Evolutionary conservation across 2,329 filamentous ascomycete genomes (phyloP).

Genomic region (Colletotrichum coccodes): DNA sequence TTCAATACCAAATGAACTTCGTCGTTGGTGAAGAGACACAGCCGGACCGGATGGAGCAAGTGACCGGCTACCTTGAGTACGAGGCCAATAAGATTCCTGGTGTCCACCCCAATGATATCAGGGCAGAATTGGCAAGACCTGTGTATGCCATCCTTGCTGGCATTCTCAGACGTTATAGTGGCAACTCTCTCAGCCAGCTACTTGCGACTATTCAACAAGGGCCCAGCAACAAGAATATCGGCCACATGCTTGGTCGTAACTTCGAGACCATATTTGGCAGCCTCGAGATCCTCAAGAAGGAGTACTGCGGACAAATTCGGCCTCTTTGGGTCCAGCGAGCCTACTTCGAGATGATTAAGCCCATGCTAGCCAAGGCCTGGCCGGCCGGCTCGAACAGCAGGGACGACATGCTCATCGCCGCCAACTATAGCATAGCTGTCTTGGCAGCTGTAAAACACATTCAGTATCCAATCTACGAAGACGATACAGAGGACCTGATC

Average conservation of each 20-base stretch:
- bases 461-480: conserved; percentile 60
- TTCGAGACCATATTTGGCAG: conserved; percentile 55
- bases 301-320: conserved; percentile 53
- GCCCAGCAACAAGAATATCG: conserved; percentile 44
- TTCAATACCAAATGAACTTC: conserved; percentile 37
- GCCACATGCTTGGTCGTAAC: conserved; percentile 51
- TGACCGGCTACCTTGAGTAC: conserved; percentile 19
- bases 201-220: conserved; percentile 38
- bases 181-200: conserved; percentile 48
- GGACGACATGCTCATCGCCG: conserved; percentile 41
- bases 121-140: conserved; percentile 25
- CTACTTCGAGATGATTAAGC: conserved; percentile 57
- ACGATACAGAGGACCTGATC: conserved; percentile 58
- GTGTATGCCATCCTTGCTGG: conserved; percentile 50
- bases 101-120: not conserved
- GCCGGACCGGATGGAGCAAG: conserved; percentile 18
- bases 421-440: conserved; percentile 57
- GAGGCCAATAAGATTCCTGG: conserved; percentile 21
- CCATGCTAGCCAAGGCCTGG: conserved; percentile 56
- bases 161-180: conserved; percentile 49
- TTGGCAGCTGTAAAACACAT: conserved; percentile 62
- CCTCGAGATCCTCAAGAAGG: conserved; percentile 49
- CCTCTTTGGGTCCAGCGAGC: conserved; percentile 60
- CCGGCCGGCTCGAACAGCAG: conserved; percentile 39
- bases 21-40: conserved; percentile 20